Base-by-base conservation (phyloP, 176 grass and related monocot genomes). In the Juncus effusus region DNA sequence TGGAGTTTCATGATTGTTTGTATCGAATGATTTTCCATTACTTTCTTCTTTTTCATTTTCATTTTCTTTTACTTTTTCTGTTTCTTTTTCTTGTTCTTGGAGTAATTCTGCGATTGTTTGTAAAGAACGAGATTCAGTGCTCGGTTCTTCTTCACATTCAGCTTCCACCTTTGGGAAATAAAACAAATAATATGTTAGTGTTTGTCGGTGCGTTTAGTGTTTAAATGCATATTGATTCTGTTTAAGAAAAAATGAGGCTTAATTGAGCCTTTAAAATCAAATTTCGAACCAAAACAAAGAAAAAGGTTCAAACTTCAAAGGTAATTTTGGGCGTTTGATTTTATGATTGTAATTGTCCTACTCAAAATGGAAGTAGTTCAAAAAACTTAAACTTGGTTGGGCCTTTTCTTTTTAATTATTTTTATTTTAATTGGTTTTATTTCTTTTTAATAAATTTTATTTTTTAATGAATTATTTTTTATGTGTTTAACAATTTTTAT, bases 71-170 rank as follows among this genome's bases (percentile, higher is more conserved):
- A 1, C 19, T 15, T 70, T 70, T 53, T 70, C 51, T 1, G 51
- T 56, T 49, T 38, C 40, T 42, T 40, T 5, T 56, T 72, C 69
- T 3, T 72, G 40, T 60, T 47, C 14, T 44, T 72, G 13, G 7
- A 72, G 53, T 72, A 72, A 72, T 36, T 72, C 13, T 59, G 54
- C 54, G 2, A 72, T 59, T 28, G 69, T 72, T 72, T 72, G 69
- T 38, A 72, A 72, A 16, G 52, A 35, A 14, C 42, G 7, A 2
- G 62, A 10, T 9, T 47, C 63, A 47, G 40, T 50, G 41, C 12
- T 19, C 58, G 69, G 69, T 39, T 72, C 52, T 45, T 72, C 14
- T 45, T 72, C 14, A 6, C 55, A 72, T 56, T 58, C 54, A 53
- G 55, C 69, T 36, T 72, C 69, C 55, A 72, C 53, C 69, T 72